Evolutionary conservation across 2,329 filamentous ascomycete genomes (phyloP).

Genomic region (Ambrosiella beaveri): DNA sequence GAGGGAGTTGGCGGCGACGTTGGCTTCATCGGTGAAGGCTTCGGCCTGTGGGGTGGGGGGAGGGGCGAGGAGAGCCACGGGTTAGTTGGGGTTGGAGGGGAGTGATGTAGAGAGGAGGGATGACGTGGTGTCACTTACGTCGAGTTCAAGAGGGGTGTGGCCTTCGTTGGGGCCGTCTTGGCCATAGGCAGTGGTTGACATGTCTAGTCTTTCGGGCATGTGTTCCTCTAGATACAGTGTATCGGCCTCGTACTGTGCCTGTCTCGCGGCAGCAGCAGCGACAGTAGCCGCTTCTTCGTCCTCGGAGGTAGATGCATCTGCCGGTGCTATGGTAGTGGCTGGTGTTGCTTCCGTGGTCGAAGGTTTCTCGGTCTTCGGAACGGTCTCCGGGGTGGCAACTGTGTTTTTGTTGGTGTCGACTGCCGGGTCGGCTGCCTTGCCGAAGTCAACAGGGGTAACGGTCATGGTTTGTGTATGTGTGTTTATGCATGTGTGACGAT

Average conservation of each 20-base stretch:
- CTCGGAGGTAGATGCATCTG: not conserved
- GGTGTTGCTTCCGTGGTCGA: not conserved
- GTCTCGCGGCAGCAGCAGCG: not conserved
- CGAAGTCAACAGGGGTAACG: not conserved
- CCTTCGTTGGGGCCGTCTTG: conserved; percentile 7
- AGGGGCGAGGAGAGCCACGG: not conserved
- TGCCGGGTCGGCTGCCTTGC: not conserved
- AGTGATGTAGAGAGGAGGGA: not conserved
- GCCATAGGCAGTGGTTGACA: conserved; percentile 12
- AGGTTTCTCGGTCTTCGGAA: not conserved
- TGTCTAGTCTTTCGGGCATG: conserved; percentile 11
- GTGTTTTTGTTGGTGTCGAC: not conserved
- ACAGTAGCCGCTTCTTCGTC: not conserved
- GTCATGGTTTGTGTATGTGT: not conserved
- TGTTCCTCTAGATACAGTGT: conserved; percentile 12
- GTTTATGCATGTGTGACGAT: not conserved
- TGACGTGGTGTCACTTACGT: conserved; percentile 2
- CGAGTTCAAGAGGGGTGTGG: conserved; percentile 9
- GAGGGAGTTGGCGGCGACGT: conserved; percentile 2
- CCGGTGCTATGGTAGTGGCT: not conserved
- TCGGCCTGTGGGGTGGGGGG: not conserved
- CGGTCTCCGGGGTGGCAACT: not conserved
- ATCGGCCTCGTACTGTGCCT: conserved; percentile 10
- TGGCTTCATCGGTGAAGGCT: conserved; percentile 5
- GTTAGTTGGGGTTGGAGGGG: not conserved